phyloP scores from a whole-genome alignment of 2,329 filamentous ascomycete species.

The Colletotrichum siamense region DNA sequence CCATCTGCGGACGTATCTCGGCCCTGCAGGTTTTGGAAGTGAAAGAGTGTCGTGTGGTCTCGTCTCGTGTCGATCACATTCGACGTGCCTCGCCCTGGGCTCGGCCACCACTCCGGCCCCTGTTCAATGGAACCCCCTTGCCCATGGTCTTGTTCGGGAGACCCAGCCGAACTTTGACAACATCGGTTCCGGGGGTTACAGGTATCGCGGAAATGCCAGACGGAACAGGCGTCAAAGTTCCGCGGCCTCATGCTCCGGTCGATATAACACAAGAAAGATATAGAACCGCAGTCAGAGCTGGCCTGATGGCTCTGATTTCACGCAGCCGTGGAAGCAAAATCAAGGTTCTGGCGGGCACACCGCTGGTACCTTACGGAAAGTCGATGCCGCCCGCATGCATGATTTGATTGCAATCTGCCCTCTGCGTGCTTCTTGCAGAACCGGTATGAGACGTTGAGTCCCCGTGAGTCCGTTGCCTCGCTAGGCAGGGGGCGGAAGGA shows the following conservation, averaged over 20 bases:
- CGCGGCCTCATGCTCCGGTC: neutral
- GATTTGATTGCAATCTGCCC: neutral
- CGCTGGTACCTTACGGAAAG: neutral
- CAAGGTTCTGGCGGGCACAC: neutral
- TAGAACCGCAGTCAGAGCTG: neutral
- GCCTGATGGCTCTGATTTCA: neutral
- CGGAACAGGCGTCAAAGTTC: neutral
- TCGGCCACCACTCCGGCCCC: neutral
- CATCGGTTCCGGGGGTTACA: neutral
- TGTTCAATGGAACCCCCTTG: neutral
- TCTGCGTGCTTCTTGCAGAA: neutral
- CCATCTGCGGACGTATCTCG: neutral
- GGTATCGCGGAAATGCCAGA: neutral
- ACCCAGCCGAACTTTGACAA: neutral
- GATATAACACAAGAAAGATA: neutral
- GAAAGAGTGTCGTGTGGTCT: neutral
- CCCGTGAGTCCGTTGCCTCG: neutral
- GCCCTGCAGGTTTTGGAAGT: neutral
- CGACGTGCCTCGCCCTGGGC: neutral
- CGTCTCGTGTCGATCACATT: neutral
- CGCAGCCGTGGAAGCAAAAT: neutral
- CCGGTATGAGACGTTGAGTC: neutral
- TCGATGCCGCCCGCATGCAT: neutral
- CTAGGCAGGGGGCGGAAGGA: constrained; percentile 14
- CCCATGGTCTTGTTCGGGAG: neutral